A percentile compares a stretch with the other conserved stretches of the same genome.
These are phyloP conservation scores for Dujonia santamariae DNA, from an alignment of 1,139 yeast species.

Conservation along the genomic window DNA sequence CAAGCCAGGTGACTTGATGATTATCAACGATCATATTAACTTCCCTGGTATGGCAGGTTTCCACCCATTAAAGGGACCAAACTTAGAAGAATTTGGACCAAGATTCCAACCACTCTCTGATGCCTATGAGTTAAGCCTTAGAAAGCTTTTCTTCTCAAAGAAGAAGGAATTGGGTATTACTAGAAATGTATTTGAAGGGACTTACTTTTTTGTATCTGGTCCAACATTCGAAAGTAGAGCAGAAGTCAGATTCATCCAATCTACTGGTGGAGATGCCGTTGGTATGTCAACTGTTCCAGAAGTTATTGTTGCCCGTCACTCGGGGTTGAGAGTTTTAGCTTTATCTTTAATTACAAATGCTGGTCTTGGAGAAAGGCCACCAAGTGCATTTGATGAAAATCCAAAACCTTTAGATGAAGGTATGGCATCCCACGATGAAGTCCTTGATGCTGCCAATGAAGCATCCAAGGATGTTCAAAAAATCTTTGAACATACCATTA, in stretches of 20 bases:
- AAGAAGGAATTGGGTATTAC: slow-evolving; percentile 45
- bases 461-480: slow-evolving; percentile 80
- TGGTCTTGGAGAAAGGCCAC: slow-evolving; percentile 73
- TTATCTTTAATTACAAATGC: slow-evolving; percentile 83
- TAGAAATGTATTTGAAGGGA: slow-evolving; percentile 80
- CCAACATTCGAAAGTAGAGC: slow-evolving; percentile 95
- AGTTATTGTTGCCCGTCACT: slow-evolving; percentile 87
- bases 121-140: slow-evolving; percentile 75
- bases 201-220: slow-evolving; percentile 82
- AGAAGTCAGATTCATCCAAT: slow-evolving; percentile 72
- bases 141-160: slow-evolving; percentile 54
- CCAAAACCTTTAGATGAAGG: slow-evolving; percentile 62
- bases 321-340: slow-evolving; percentile 78
- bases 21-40: slow-evolving; percentile 83
- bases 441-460: slow-evolving; percentile 72
- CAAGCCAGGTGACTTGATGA: slow-evolving; percentile 87
- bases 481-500: slow-evolving; percentile 64
- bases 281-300: slow-evolving; percentile 99
- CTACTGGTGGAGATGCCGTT: slow-evolving; percentile 87
- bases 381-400: slow-evolving; percentile 60
- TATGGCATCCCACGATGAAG: slow-evolving; percentile 89
- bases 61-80: slow-evolving; percentile 88
- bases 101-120: slow-evolving; percentile 86
- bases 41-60: slow-evolving; percentile 87
- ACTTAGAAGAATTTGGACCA: slow-evolving; percentile 76